Conservation (phyloP, 805 yeast species). For the Isabelozyma heimii region DNA sequence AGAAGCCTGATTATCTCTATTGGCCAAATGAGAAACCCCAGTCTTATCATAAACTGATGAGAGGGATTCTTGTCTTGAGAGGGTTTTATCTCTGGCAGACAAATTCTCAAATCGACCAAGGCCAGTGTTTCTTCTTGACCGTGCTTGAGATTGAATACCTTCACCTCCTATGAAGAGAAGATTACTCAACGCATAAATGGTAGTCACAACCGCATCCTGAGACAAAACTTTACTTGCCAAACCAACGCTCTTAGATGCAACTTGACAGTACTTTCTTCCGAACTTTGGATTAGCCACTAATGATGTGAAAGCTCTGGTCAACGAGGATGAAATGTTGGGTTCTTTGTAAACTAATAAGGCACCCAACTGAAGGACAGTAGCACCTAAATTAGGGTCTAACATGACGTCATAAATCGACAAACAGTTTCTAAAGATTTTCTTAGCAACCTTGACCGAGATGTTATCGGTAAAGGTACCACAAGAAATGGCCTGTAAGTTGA, state of each 20-base stretch:
- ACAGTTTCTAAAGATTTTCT: slow-evolving; percentile 47
- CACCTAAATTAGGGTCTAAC: slow-evolving; percentile 50
- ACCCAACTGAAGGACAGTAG: slow-evolving; percentile 53
- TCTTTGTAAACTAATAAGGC: slow-evolving; percentile 49
- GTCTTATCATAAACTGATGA: slow-evolving; percentile 7
- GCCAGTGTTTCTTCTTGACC: slow-evolving; percentile 28
- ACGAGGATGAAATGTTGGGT: slow-evolving; percentile 32
- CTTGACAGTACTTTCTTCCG: slow-evolving; percentile 43
- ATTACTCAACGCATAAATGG: slow-evolving; percentile 81
- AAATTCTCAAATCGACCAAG: slow-evolving; percentile 17
- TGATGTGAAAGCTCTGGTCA: slow-evolving; percentile 47
- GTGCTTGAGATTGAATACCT: slow-evolving; percentile 24
- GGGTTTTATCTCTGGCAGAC: slow-evolving; percentile 9
- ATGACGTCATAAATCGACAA: slow-evolving; percentile 53
- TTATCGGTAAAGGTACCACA: slow-evolving; percentile 50
- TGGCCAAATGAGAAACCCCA: neutral
- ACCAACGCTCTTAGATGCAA: slow-evolving; percentile 59
- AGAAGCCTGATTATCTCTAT: neutral
- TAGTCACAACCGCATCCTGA: slow-evolving; percentile 79
- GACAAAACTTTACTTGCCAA: slow-evolving; percentile 64
- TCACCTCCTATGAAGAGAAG: slow-evolving; percentile 56
- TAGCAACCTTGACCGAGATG: slow-evolving; percentile 42
- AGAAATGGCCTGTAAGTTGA: slow-evolving; percentile 59
- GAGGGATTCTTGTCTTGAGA: slow-evolving; percentile 8
- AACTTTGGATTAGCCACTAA: slow-evolving; percentile 57